These are phyloP conservation scores for Corchorus olitorius DNA, from an alignment of 345 rosid species.

Conservation along the genomic window DNA sequence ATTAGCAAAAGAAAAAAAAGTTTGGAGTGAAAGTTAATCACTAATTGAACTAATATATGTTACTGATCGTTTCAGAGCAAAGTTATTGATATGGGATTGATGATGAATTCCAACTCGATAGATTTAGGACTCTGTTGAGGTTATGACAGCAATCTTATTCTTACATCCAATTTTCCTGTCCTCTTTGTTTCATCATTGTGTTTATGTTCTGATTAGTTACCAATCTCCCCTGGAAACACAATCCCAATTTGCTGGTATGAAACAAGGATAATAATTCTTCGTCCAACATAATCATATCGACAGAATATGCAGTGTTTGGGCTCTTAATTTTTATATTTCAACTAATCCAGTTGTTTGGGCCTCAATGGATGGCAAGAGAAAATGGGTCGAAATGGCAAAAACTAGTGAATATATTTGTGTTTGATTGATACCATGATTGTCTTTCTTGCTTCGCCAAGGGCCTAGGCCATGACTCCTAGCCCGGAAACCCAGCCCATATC, in stretches of 20 bases:
- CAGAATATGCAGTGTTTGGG: too few species aligned
- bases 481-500: neutral
- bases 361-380: too few species aligned
- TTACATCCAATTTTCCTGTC: neutral
- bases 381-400: neutral
- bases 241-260: neutral
- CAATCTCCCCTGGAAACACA: neutral
- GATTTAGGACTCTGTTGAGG: neutral
- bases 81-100: too few species aligned
- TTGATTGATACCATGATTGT: neutral
- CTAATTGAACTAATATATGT: neutral
- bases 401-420: neutral
- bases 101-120: neutral
- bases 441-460: neutral
- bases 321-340: too few species aligned
- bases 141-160: neutral
- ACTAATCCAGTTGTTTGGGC: too few species aligned
- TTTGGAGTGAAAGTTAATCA: neutral
- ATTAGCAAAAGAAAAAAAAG: neutral
- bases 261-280: neutral
- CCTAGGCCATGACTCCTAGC: too few species aligned
- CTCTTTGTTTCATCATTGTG: neutral
- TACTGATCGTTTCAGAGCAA: neutral
- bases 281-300: neutral
- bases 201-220: neutral